phyloP scores from a whole-genome alignment of 345 rosid species.

The Salix arbutifolia region DNA sequence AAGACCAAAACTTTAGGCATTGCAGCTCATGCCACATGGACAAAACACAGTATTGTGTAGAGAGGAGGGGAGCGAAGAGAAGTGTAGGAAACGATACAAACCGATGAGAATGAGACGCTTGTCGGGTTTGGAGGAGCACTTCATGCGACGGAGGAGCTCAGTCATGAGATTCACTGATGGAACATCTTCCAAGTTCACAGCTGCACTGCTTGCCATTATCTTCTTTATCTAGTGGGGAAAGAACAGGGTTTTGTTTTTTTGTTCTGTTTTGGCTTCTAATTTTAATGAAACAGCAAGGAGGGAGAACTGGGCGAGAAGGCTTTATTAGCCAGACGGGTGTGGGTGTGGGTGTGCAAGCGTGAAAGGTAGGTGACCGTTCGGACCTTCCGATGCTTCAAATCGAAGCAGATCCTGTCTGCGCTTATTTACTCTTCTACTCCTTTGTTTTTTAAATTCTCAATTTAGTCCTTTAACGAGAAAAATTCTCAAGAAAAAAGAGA shows the following conservation, averaged over 20 bases:
- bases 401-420: neutral
- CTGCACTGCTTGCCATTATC: constrained; percentile 45
- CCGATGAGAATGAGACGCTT: constrained; percentile 93
- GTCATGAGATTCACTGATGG: constrained; percentile 73
- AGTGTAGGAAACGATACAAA: constrained; percentile 3
- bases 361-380: constrained; percentile 4
- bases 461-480: neutral
- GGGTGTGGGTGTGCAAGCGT: neutral
- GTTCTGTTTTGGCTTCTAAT: neutral
- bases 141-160: constrained; percentile 95
- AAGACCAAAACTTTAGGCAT: neutral
- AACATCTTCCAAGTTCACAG: constrained; percentile 69
- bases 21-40: neutral
- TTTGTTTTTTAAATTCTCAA: too few relatives aligned
- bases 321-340: neutral
- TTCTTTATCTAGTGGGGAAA: neutral
- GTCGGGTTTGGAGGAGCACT: constrained; percentile 80
- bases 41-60: neutral
- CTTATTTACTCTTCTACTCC: constrained; percentile 15
- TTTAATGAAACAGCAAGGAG: neutral
- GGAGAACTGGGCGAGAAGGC: neutral
- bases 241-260: neutral
- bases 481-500: too few relatives aligned
- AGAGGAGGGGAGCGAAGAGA: neutral
- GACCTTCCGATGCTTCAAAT: constrained; percentile 27